A percentile compares a stretch with the other conserved stretches of the same genome.
phyloP scores from a whole-genome alignment of 176 grass and related monocot species.

The Triticum timopheevii region DNA sequence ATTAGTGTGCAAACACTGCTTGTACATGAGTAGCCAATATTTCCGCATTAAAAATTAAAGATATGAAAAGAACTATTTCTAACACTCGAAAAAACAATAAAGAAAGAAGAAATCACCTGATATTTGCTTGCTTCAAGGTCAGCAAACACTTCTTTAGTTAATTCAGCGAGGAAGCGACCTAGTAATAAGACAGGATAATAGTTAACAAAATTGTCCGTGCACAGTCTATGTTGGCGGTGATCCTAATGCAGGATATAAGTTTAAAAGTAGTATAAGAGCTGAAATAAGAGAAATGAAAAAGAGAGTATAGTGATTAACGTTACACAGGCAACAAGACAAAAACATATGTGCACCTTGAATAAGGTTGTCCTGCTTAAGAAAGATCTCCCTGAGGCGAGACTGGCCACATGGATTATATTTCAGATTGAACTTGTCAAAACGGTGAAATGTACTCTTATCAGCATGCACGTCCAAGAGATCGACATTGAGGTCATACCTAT shows the following conservation, averaged over 20 bases:
- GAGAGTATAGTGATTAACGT: neutral
- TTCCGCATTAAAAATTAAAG: neutral
- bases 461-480: constrained; percentile 98
- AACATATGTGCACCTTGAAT: constrained; percentile 69
- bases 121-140: constrained; percentile 97
- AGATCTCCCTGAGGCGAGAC: constrained; percentile 90
- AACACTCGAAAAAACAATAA: neutral
- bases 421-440: constrained; percentile 97
- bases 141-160: constrained; percentile 91
- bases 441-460: constrained; percentile 98
- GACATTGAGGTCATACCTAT: constrained; percentile 94
- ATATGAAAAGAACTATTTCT: neutral
- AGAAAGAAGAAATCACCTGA: constrained; percentile 54
- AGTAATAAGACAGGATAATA: neutral
- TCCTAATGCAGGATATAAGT: neutral
- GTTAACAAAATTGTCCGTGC: constrained; percentile 15
- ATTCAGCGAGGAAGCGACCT: constrained; percentile 89
- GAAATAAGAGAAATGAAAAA: neutral
- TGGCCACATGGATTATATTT: constrained; percentile 98
- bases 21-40: neutral
- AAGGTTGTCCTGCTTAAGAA: constrained; percentile 95
- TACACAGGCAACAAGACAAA: constrained; percentile 18
- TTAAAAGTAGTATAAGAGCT: neutral
- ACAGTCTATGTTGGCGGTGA: constrained; percentile 6
- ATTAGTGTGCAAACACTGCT: neutral